Base-by-base conservation (phyloP, 2,329 filamentous ascomycete species). In the Fusarium abutilonis region DNA sequence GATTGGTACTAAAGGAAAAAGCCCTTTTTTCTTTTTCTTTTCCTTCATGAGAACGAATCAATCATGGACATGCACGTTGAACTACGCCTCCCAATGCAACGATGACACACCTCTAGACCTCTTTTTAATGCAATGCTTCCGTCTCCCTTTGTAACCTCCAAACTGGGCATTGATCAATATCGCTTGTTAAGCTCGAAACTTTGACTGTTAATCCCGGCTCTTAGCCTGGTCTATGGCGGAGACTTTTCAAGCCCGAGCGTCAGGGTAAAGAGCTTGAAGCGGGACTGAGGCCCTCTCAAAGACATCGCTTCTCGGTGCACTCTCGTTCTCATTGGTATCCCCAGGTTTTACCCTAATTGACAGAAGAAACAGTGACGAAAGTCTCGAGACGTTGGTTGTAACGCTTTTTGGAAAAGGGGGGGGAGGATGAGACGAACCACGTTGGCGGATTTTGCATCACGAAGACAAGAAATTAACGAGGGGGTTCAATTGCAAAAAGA, bases 241-340 rank as follows among this genome's bases (percentile, higher is more conserved):
- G 58, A 60, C 48, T 36, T 32, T 46, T 47, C 42, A 28, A 65
- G 60, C 60, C 61, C 56, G 57, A 19, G 42, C 32, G 47, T 47
- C 52, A 38, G 62, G 62, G 48, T 65, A 32, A 28, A 36, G 52
- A 50, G 52, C 52, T 63, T 52, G 60, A 46, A 45, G 61, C 62
- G 62, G 61, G 56, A 53, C 56, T 61, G 46, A 56, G 42, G 29
- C 32, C 44, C 44, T 52, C 47, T 42, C 21, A 55, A 52, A 54
- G 46, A 52, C 56, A 43, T 67, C 68, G 68, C 68, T 70, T 70
- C 64, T 70, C 68, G 68, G 68, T 15, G 50, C 46, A 56, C 36
- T 50, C 46, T 53, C 35, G n/a, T 15, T 68, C 64, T 68, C 56
- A 70, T 70, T 70, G 68, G 68, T 64, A 70, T 69, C 67, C 67